A percentile compares a stretch with the other conserved stretches of the same genome.
Conservation (phyloP, 2,329 filamentous ascomycete genomes). For the Aspergillus puulaauensis region DNA sequence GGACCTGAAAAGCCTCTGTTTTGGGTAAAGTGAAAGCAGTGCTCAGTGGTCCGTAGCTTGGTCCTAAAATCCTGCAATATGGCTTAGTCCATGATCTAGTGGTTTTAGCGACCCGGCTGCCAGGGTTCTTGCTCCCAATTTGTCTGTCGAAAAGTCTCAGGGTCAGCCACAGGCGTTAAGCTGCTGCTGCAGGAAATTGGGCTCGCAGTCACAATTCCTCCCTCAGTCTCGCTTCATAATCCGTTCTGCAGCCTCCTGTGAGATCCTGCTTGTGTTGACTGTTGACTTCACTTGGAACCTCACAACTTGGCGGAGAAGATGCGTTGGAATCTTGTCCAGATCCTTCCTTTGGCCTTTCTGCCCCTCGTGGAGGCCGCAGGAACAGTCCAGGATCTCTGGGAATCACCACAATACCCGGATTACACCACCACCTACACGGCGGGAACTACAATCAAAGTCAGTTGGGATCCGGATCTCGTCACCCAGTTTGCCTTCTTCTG, state of each 20-base stretch:
- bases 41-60: not conserved
- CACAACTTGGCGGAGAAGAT: not conserved
- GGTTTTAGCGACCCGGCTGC: not conserved
- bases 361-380: not conserved
- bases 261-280: not conserved
- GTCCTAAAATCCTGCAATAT: constrained; percentile 1
- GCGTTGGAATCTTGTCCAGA: not conserved
- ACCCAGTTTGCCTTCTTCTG: not conserved
- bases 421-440: constrained; percentile 3
- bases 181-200: not conserved
- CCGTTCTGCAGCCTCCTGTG: not conserved
- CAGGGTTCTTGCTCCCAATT: not conserved
- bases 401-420: constrained; percentile 3
- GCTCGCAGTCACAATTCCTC: not conserved
- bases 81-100: not conserved
- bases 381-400: constrained; percentile 10
- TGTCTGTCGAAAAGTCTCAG: not conserved
- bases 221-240: not conserved
- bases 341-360: not conserved
- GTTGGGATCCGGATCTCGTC: constrained; percentile 3
- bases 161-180: not conserved
- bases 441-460: not conserved
- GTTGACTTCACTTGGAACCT: not conserved
- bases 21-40: not conserved
- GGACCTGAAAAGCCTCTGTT: not conserved